phyloP scores from a whole-genome alignment of 768 basidiomycete species.

The Boletales sp. region DNA sequence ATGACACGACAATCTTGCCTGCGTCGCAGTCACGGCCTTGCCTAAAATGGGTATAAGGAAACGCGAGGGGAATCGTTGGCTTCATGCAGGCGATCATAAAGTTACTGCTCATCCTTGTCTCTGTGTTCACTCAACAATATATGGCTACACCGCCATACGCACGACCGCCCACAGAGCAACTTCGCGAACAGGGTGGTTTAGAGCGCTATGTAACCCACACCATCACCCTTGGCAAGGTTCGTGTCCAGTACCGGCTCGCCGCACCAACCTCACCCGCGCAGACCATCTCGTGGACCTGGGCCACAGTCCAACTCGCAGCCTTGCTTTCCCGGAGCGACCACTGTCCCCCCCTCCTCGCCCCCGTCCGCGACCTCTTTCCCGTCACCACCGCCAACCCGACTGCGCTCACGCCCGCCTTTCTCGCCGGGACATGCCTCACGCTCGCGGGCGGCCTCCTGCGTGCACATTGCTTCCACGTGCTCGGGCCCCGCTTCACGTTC shows the following conservation, averaged over 20 bases:
- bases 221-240: neutral
- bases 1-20: too few relatives aligned
- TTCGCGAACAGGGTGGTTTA: neutral
- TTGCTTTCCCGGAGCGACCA: neutral
- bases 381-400: neutral
- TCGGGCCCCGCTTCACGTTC: conserved; percentile 25
- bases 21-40: too few relatives aligned
- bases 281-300: conserved; percentile 3
- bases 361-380: neutral
- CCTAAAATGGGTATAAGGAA: too few relatives aligned
- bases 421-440: conserved; percentile 5
- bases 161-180: conserved; percentile 8
- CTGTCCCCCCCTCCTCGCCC: conserved; percentile 3
- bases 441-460: conserved; percentile 14
- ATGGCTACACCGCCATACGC: conserved; percentile 14
- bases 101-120: conserved; percentile 4
- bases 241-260: neutral
- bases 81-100: conserved; percentile 8
- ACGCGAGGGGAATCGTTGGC: too few relatives aligned
- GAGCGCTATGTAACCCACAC: neutral
- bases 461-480: conserved; percentile 13
- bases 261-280: neutral
- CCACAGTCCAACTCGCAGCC: conserved; percentile 6
- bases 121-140: neutral
- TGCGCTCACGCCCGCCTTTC: conserved; percentile 11